Evolutionary conservation across 495 filamentous ascomycete species (phyloP).

Genomic region (Hyphodiscus hymeniophilus): DNA sequence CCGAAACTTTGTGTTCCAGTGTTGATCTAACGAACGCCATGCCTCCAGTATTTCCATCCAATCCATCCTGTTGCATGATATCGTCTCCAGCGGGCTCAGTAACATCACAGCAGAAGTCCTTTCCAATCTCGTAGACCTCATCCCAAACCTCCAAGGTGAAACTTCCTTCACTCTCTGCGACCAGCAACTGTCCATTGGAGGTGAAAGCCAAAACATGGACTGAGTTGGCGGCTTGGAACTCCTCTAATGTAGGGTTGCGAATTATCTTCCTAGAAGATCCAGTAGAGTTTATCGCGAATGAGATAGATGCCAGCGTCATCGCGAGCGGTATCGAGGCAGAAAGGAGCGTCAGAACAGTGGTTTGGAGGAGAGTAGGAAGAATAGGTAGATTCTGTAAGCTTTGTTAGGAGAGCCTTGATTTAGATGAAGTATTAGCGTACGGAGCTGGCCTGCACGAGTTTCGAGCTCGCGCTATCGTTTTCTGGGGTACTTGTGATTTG

Average conservation of each 20-base stretch:
- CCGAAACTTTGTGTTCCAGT: constrained; percentile 49
- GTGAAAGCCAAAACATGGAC: constrained; percentile 75
- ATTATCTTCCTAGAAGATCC: constrained; percentile 33
- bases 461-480: constrained; percentile 44
- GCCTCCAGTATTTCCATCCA: constrained; percentile 32
- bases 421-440: constrained; percentile 25
- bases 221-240: constrained; percentile 51
- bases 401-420: constrained; percentile 1
- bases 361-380: constrained; percentile 68
- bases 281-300: constrained; percentile 49
- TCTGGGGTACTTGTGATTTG: constrained; percentile 53
- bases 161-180: constrained; percentile 73
- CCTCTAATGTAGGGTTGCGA: constrained; percentile 44
- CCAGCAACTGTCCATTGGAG: constrained; percentile 60
- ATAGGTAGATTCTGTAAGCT: constrained; percentile 56
- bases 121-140: constrained; percentile 53
- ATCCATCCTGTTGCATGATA: constrained; percentile 28
- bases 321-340: constrained; percentile 69
- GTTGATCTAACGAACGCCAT: constrained; percentile 56
- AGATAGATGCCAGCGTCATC: constrained; percentile 55
- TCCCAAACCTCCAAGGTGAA: constrained; percentile 78
- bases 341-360: constrained; percentile 62
- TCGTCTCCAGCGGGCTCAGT: constrained; percentile 33
- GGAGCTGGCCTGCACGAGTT: constrained; percentile 39
- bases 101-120: constrained; percentile 50